These are phyloP conservation scores for Rhodotorula sp. DNA, from an alignment of 1,284 basidiomycete genomes.

Conservation along the genomic window DNA sequence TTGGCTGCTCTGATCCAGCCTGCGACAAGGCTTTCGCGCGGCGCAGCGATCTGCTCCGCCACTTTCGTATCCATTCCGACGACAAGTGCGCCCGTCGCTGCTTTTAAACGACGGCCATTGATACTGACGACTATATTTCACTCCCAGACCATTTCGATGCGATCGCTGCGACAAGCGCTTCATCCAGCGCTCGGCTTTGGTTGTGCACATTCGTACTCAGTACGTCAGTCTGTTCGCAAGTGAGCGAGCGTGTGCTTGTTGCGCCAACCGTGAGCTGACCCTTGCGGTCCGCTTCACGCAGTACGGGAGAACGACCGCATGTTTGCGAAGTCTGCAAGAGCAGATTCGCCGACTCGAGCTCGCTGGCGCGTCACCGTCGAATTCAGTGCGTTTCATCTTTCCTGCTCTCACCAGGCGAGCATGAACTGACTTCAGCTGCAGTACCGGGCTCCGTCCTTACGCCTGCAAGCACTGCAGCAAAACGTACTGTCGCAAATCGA, in stretches of 20 bases:
- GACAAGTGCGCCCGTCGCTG: not conserved
- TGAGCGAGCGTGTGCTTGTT: not conserved
- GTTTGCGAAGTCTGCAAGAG: not conserved
- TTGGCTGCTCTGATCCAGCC: no score
- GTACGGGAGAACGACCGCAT: not conserved
- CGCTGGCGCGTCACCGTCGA: not conserved
- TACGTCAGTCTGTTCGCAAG: no score
- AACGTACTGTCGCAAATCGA: no score
- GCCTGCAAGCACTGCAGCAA: no score
- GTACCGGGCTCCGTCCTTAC: not conserved
- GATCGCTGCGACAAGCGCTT: conserved; percentile 45
- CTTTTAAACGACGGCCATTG: not conserved
- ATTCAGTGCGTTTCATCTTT: not conserved
- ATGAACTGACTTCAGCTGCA: not conserved
- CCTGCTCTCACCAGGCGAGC: not conserved
- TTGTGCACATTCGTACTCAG: not conserved
- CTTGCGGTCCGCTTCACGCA: not conserved
- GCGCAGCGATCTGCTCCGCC: no score
- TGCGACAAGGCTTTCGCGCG: no score
- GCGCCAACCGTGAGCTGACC: not conserved
- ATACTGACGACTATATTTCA: not conserved
- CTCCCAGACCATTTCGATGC: not conserved
- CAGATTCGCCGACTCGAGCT: conserved; percentile 1
- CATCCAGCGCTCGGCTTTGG: conserved; percentile 35
- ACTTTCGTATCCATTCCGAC: no score